phyloP scores from a whole-genome alignment of 192 early-diverging fungal genomes.

The Umbelopsis sp. region DNA sequence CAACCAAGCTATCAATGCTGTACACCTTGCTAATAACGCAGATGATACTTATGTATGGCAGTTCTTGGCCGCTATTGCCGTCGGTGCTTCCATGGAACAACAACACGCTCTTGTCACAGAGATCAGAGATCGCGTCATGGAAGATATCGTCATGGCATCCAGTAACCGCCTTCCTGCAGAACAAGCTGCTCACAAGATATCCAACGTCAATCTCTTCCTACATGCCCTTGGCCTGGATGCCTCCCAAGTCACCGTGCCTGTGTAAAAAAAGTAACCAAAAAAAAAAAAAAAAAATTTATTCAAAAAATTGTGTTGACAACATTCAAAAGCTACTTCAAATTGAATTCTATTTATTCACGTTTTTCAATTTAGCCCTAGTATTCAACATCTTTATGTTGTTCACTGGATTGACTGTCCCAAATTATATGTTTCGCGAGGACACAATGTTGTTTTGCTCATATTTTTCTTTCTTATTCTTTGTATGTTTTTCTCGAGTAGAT shows the following conservation, averaged over 20 bases:
- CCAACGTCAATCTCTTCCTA: slow-evolving; percentile 94
- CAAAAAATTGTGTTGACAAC: not conserved
- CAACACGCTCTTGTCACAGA: slow-evolving; percentile 91
- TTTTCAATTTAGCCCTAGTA: no score
- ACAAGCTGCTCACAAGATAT: slow-evolving; percentile 63
- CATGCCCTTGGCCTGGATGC: slow-evolving; percentile 95
- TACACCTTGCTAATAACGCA: slow-evolving; percentile 40
- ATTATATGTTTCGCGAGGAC: slow-evolving; percentile 15
- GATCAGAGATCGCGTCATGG: slow-evolving; percentile 83
- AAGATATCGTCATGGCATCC: slow-evolving; percentile 69
- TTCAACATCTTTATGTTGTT: not conserved
- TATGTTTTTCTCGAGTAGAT: not conserved
- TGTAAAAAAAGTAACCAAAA: slow-evolving; percentile 27
- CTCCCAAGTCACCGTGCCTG: slow-evolving; percentile 61
- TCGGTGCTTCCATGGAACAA: slow-evolving; percentile 92
- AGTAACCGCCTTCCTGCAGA: slow-evolving; percentile 57
- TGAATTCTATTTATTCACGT: no score
- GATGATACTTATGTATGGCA: slow-evolving; percentile 97
- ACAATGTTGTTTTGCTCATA: slow-evolving; percentile 9
- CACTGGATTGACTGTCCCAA: not conserved
- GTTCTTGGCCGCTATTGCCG: slow-evolving; percentile 94
- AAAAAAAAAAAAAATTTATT: not conserved
- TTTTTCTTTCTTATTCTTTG: slow-evolving; percentile 24
- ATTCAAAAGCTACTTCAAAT: no score
- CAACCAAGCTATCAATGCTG: slow-evolving; percentile 31